A percentile compares a stretch with the other conserved stretches of the same genome.
phyloP scores from a whole-genome alignment of 768 basidiomycete species.

The Tubosaeta sp. region DNA sequence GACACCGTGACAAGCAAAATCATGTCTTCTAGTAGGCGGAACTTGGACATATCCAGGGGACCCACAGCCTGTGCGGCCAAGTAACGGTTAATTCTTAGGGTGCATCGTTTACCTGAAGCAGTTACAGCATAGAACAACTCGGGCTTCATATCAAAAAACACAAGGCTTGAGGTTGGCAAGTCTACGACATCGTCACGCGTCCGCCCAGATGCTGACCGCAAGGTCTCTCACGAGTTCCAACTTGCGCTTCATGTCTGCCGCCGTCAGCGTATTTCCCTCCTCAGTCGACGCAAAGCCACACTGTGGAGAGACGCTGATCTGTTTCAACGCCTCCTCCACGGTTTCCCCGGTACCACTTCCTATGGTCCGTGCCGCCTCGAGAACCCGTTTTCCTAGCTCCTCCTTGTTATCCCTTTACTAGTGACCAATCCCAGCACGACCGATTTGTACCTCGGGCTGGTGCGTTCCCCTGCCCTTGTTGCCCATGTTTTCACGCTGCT shows the following conservation, averaged over 20 bases:
- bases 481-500: too few relatives aligned
- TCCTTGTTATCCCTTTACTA: constrained; percentile 43
- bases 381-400: constrained; percentile 36
- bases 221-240: constrained; percentile 31
- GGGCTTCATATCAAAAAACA: too few relatives aligned
- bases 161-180: not conserved
- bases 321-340: constrained; percentile 37
- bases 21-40: too few relatives aligned
- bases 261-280: constrained; percentile 39
- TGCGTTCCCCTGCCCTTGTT: too few relatives aligned
- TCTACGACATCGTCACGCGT: too few relatives aligned
- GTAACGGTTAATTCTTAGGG: too few relatives aligned
- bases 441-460: constrained; percentile 36
- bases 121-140: too few relatives aligned
- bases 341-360: constrained; percentile 37
- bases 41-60: too few relatives aligned
- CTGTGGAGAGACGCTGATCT: constrained; percentile 44
- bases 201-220: constrained; percentile 36
- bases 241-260: too few relatives aligned
- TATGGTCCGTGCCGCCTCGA: constrained; percentile 40
- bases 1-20: too few relatives aligned
- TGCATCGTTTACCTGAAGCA: too few relatives aligned
- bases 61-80: too few relatives aligned
- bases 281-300: constrained; percentile 48
- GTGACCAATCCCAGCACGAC: constrained; percentile 43